A percentile compares a stretch with the other conserved stretches of the same genome.
Evolutionary conservation across 345 rosid species (phyloP).

Genomic region (Mangifera indica): DNA sequence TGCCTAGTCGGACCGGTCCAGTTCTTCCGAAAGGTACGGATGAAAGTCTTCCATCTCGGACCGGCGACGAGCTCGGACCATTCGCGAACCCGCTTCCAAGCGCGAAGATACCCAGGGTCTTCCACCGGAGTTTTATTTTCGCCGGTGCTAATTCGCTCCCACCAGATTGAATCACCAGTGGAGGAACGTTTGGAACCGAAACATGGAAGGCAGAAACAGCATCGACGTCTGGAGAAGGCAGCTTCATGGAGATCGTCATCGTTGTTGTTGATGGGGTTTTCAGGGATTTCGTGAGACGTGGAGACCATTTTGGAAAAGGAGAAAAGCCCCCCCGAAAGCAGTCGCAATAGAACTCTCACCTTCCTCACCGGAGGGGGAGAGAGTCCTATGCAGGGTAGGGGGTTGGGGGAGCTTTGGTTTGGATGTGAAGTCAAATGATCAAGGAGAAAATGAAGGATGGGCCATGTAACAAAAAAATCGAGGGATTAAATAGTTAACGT

Average conservation of each 20-base stretch:
- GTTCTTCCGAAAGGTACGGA: constrained; percentile 39
- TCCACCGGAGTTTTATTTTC: constrained; percentile 9
- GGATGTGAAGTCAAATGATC: neutral
- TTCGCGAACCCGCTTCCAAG: constrained; percentile 47
- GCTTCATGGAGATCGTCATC: constrained; percentile 25
- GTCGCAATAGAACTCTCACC: neutral
- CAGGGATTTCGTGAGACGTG: constrained; percentile 8
- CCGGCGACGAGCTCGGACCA: constrained; percentile 56
- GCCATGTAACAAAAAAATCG: too few relatives aligned
- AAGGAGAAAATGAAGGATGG: neutral
- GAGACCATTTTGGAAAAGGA: constrained; percentile 22
- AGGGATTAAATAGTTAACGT: too few relatives aligned
- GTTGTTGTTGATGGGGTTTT: constrained; percentile 31
- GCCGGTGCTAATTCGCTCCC: constrained; percentile 38
- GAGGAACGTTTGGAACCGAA: constrained; percentile 18
- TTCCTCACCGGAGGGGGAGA: neutral
- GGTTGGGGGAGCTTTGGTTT: neutral
- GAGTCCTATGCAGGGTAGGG: neutral
- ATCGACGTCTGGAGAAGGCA: constrained; percentile 32
- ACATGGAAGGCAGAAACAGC: constrained; percentile 43
- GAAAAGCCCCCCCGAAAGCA: neutral
- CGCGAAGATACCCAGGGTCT: neutral
- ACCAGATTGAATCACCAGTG: constrained; percentile 36
- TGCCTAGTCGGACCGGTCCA: constrained; percentile 19
- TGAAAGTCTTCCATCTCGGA: constrained; percentile 53